phyloP scores from a whole-genome alignment of 768 basidiomycete genomes.

The Mycena epipterygia region DNA sequence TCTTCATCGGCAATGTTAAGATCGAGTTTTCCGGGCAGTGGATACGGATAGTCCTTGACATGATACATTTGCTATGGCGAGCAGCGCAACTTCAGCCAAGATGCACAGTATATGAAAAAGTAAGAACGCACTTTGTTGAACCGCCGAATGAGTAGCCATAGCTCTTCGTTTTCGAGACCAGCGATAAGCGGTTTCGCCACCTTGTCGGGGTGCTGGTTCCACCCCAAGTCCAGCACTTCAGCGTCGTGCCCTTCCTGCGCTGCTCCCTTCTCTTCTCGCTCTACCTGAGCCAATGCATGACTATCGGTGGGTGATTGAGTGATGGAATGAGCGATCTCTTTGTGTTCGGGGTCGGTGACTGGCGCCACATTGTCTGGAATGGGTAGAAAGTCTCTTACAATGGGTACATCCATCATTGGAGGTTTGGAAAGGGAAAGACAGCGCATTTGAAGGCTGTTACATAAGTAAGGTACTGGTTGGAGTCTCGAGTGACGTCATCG shows the following conservation, averaged over 20 bases:
- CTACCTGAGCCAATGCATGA: slow-evolving; percentile 27
- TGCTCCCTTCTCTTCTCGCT: slow-evolving; percentile 16
- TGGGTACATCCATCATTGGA: slow-evolving; percentile 18
- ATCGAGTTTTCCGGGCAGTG: slow-evolving; percentile 51
- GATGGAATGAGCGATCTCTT: slow-evolving; percentile 23
- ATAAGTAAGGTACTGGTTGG: too few relatives aligned
- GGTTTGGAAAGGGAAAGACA: slow-evolving; percentile 10
- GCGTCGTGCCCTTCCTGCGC: slow-evolving; percentile 10
- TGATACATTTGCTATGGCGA: slow-evolving; percentile 52
- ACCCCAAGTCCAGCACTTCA: slow-evolving; percentile 25
- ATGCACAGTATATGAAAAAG: slow-evolving; percentile 2
- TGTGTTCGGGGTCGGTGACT: slow-evolving; percentile 26
- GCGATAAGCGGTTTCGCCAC: slow-evolving; percentile 46
- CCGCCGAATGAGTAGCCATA: slow-evolving; percentile 53
- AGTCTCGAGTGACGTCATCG: slow-evolving; percentile 23
- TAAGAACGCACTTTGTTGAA: slow-evolving; percentile 55
- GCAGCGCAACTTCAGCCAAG: slow-evolving; percentile 10
- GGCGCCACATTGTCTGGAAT: slow-evolving; percentile 26
- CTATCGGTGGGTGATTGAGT: slow-evolving; percentile 26
- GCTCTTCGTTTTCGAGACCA: slow-evolving; percentile 55
- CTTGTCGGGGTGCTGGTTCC: slow-evolving; percentile 27
- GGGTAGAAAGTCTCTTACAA: slow-evolving; percentile 25
- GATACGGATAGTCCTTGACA: slow-evolving; percentile 47
- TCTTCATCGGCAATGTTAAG: slow-evolving; percentile 53
- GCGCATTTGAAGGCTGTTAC: slow-evolving; percentile 14